phyloP scores from a whole-genome alignment of 192 early-diverging fungal genomes.

The Jimgerdemannia lactiflua region DNA sequence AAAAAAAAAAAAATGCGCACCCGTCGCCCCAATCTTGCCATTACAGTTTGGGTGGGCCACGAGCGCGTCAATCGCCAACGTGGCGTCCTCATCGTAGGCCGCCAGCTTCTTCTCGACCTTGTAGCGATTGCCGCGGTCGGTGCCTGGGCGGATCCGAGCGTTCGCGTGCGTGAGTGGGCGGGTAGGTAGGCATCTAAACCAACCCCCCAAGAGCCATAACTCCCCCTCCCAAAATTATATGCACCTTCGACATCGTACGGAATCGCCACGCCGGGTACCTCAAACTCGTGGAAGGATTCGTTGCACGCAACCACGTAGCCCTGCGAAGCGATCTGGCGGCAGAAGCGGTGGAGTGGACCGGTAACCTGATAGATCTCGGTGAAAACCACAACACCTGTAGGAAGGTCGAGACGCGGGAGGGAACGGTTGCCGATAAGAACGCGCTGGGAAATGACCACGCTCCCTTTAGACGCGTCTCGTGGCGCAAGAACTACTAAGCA shows the following conservation, averaged over 20 bases:
- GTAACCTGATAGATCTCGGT: slow-evolving; percentile 66
- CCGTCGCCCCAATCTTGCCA: slow-evolving; percentile 54
- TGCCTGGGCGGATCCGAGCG: slow-evolving; percentile 1
- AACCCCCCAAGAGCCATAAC: neutral
- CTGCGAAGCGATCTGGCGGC: slow-evolving; percentile 50
- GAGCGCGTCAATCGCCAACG: slow-evolving; percentile 45
- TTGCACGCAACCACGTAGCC: slow-evolving; percentile 55
- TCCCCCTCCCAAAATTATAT: neutral
- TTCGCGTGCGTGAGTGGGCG: no score
- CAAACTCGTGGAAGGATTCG: slow-evolving; percentile 64
- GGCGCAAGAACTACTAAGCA: slow-evolving; percentile 12
- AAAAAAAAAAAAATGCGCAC: neutral
- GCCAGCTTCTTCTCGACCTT: slow-evolving; percentile 53
- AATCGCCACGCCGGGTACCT: slow-evolving; percentile 45
- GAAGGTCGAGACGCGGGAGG: neutral
- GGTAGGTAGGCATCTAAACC: no score
- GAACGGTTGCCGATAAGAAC: neutral
- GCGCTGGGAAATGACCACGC: neutral
- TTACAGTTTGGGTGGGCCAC: slow-evolving; percentile 48
- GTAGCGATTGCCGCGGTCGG: slow-evolving; percentile 58
- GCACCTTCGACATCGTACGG: slow-evolving; percentile 54
- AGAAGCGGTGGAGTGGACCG: slow-evolving; percentile 59
- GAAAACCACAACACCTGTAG: slow-evolving; percentile 25
- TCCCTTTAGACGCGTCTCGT: neutral
- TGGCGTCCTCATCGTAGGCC: slow-evolving; percentile 62